These are phyloP conservation scores for Mortierella sp. DNA, from an alignment of 371 early-diverging fungal genomes.

Conservation along the genomic window DNA sequence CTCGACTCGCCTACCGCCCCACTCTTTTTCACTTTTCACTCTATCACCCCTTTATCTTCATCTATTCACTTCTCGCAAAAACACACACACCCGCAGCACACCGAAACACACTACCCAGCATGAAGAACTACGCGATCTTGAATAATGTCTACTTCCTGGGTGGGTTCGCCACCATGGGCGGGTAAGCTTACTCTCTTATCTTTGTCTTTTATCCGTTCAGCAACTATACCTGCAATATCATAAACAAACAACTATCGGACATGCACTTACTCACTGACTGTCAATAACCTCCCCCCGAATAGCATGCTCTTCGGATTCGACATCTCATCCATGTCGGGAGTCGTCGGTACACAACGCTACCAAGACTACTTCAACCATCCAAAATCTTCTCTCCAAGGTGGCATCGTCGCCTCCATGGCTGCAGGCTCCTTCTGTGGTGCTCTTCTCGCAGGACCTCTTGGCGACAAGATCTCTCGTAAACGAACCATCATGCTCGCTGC, in stretches of 20 bases:
- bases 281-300: neutral
- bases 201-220: neutral
- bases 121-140: constrained; percentile 31
- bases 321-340: constrained; percentile 72
- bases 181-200: constrained; percentile 35
- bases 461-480: constrained; percentile 84
- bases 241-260: neutral
- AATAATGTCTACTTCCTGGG: constrained; percentile 63
- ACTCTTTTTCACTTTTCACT: neutral
- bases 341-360: constrained; percentile 68
- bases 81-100: neutral
- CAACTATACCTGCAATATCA: neutral
- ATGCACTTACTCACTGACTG: neutral
- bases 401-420: constrained; percentile 78
- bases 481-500: constrained; percentile 79
- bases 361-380: constrained; percentile 71
- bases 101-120: neutral
- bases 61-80: neutral
- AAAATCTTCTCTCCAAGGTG: constrained; percentile 60
- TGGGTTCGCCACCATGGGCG: constrained; percentile 70
- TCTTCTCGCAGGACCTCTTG: constrained; percentile 73
- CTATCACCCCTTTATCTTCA: neutral
- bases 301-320: constrained; percentile 76
- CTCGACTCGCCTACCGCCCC: neutral
- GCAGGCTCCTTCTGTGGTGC: constrained; percentile 80